Conservation (phyloP, 768 basidiomycete species). For the Leccinum longicurvipes region DNA sequence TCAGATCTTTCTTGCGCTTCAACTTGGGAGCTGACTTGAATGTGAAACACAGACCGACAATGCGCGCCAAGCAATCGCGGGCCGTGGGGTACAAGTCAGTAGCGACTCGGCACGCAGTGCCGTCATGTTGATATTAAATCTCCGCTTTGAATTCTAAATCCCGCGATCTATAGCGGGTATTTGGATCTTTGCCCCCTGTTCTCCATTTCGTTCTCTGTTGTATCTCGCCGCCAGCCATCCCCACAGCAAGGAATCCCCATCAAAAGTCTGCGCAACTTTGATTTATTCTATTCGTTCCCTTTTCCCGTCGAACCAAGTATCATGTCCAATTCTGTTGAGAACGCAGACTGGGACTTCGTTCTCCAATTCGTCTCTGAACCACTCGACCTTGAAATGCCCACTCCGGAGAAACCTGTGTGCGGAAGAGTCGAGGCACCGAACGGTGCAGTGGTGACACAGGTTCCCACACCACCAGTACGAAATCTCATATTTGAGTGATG, state of each 20-base stretch:
- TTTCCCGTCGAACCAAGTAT: not conserved
- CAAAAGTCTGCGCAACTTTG: not conserved
- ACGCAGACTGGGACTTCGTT: conserved; percentile 59
- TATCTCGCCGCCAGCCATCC: conserved; percentile 3
- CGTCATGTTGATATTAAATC: conserved; percentile 1
- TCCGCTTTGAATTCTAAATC: conserved; percentile 16
- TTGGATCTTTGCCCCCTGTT: conserved; percentile 20
- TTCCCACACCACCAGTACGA: conserved; percentile 67
- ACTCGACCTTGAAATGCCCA: conserved; percentile 32
- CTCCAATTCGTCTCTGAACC: conserved; percentile 56
- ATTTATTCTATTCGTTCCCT: not conserved
- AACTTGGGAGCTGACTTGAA: not conserved
- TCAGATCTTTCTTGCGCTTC: conserved; percentile 8
- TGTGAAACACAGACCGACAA: not conserved
- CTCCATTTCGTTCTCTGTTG: not conserved
- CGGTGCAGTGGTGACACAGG: conserved; percentile 32
- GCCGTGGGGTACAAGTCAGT: not conserved
- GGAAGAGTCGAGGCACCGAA: conserved; percentile 20
- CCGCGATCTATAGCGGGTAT: conserved; percentile 8
- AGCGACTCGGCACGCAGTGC: conserved; percentile 11
- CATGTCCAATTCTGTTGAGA: conserved; percentile 37
- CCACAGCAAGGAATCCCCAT: not conserved
- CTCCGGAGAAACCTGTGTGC: conserved; percentile 36
- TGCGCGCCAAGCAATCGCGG: no score
- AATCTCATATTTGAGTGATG: not conserved